Conservation (phyloP, 352 stramenopile species). For the Phytophthora meadii region DNA sequence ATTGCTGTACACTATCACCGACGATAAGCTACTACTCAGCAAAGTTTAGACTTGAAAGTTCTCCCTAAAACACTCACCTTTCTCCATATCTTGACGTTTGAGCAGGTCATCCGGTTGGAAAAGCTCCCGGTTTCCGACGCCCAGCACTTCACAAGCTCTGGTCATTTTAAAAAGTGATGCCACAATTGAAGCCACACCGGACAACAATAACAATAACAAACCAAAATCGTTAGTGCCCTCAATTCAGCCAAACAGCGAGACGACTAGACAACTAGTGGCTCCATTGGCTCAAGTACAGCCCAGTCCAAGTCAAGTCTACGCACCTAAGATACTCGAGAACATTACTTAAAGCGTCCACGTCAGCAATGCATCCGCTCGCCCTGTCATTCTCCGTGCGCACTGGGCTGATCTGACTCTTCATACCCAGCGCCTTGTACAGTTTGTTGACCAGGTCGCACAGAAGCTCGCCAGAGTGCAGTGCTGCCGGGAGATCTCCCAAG, state of each 20-base stretch:
- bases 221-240: constrained; percentile 16
- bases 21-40: constrained; percentile 12
- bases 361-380: constrained; percentile 7
- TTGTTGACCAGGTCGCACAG: constrained; percentile 79
- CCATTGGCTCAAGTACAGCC: not conserved
- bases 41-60: not conserved
- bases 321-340: constrained; percentile 76
- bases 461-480: constrained; percentile 66
- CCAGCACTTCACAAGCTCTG: constrained; percentile 75
- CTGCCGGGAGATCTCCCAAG: constrained; percentile 47
- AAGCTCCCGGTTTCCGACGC: constrained; percentile 61
- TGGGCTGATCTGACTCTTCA: constrained; percentile 64
- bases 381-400: constrained; percentile 20
- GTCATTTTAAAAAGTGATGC: constrained; percentile 15
- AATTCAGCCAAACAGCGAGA: constrained; percentile 14
- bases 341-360: constrained; percentile 47
- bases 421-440: constrained; percentile 78
- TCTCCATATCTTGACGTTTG: constrained; percentile 59
- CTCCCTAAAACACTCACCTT: constrained; percentile 50
- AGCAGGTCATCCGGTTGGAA: constrained; percentile 84
- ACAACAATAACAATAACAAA: constrained; percentile 8
- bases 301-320: constrained; percentile 8
- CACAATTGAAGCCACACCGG: constrained; percentile 17
- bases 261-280: constrained; percentile 13
- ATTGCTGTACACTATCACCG: constrained; percentile 74